Evolutionary conservation across 805 yeast species (phyloP).

Genomic region (Suhomyces tanzawaensis): DNA sequence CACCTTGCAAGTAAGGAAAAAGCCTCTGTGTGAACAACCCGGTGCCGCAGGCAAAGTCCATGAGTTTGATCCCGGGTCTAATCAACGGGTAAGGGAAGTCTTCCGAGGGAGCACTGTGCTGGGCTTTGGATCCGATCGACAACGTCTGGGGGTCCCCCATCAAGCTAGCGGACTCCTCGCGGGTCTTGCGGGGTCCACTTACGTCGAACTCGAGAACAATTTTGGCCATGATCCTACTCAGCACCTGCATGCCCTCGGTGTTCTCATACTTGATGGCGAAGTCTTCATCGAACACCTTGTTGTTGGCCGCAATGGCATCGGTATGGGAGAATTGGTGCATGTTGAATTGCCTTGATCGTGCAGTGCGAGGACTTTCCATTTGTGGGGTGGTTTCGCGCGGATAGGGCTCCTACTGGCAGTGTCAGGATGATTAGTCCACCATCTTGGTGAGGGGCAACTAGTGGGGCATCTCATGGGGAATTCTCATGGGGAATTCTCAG

Average conservation of each 20-base stretch:
- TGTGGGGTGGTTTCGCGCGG: no score
- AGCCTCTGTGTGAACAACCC: slow-evolving; percentile 35
- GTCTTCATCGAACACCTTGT: slow-evolving; percentile 14
- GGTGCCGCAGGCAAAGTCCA: slow-evolving; percentile 47
- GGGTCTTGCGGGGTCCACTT: slow-evolving; percentile 11
- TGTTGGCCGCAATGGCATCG: slow-evolving; percentile 24
- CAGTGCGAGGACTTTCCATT: no score
- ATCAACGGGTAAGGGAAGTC: slow-evolving; percentile 14
- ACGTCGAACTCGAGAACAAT: slow-evolving; percentile 20
- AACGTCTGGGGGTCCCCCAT: slow-evolving; percentile 15
- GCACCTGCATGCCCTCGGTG: slow-evolving; percentile 14
- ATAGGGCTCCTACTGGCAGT: no score
- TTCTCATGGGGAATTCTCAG: no score
- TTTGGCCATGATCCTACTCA: slow-evolving; percentile 19
- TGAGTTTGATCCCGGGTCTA: slow-evolving; percentile 20
- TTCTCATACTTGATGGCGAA: slow-evolving; percentile 22
- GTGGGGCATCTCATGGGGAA: no score
- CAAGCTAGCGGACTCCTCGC: slow-evolving; percentile 9
- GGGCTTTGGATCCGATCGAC: slow-evolving; percentile 9
- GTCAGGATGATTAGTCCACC: no score
- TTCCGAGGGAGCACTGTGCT: slow-evolving; percentile 12
- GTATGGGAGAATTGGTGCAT: no score
- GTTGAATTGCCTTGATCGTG: no score
- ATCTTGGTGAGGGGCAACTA: no score
- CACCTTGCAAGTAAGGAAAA: slow-evolving; percentile 24